Conservation (phyloP, 1,139 yeast genomes). For the Suzukiozyma palmioleophila region DNA sequence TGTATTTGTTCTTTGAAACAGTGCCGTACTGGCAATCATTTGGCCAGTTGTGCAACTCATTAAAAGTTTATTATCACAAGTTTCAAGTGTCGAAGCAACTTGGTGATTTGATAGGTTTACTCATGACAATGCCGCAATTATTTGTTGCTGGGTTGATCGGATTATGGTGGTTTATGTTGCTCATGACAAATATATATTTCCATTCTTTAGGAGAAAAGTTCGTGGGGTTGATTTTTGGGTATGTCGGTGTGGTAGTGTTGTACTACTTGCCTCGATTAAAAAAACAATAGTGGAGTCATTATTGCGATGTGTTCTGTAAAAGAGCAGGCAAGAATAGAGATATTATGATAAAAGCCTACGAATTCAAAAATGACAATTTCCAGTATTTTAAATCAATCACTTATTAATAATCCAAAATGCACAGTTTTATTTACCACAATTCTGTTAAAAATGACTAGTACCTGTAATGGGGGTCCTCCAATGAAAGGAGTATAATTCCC, state of each 20-base stretch:
- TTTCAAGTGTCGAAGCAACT: slow-evolving; percentile 2
- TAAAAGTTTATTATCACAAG: slow-evolving; percentile 3
- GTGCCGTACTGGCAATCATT: slow-evolving; percentile 36
- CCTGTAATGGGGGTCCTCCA: too few relatives aligned
- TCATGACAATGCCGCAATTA: slow-evolving; percentile 38
- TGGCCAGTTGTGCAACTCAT: slow-evolving; percentile 6
- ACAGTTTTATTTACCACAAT: too few relatives aligned
- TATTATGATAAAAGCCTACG: too few relatives aligned
- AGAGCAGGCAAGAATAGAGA: too few relatives aligned
- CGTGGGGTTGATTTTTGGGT: slow-evolving; percentile 62
- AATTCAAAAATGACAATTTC: too few relatives aligned
- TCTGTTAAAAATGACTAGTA: too few relatives aligned
- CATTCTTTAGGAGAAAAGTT: slow-evolving; percentile 76
- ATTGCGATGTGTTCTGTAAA: too few relatives aligned
- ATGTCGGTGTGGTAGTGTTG: slow-evolving; percentile 31
- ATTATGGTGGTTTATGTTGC: slow-evolving; percentile 84
- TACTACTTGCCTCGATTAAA: slow-evolving; percentile 8
- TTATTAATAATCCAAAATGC: too few relatives aligned
- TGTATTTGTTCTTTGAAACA: slow-evolving; percentile 67
- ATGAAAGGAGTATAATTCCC: too few relatives aligned
- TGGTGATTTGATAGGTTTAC: slow-evolving; percentile 3
- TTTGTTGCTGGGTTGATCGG: slow-evolving; percentile 40
- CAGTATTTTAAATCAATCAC: too few relatives aligned
- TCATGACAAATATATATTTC: slow-evolving; percentile 80
- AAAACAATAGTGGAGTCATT: background rate